phyloP scores from a whole-genome alignment of 352 stramenopile genomes.

The Phytophthora niederhauseri region DNA sequence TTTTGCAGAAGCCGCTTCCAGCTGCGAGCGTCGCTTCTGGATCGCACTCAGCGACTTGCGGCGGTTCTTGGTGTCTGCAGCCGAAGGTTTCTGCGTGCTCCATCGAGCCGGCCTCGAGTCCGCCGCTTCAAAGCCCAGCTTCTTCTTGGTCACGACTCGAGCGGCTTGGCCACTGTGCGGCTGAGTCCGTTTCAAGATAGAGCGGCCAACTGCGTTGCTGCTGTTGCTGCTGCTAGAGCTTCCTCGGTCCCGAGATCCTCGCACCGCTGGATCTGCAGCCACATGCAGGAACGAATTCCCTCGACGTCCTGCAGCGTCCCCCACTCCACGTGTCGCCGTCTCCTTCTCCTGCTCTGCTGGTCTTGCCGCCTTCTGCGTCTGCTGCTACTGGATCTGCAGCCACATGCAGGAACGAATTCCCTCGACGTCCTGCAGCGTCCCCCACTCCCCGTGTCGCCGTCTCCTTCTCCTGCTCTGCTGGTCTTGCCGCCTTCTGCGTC shows the following conservation, averaged over 20 bases:
- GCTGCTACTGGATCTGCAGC: not conserved
- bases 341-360: not conserved
- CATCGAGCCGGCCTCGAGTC: constrained; percentile 57
- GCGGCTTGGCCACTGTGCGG: not conserved
- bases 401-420: constrained; percentile 4
- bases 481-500: constrained; percentile 9
- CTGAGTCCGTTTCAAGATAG: constrained; percentile 29
- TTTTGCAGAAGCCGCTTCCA: constrained; percentile 31
- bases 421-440: not conserved
- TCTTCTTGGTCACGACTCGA: constrained; percentile 13
- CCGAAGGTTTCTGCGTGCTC: constrained; percentile 33
- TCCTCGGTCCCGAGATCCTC: not conserved
- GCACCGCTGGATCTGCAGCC: not conserved
- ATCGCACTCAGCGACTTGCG: constrained; percentile 46
- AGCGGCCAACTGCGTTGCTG: constrained; percentile 6
- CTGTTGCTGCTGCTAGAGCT: not conserved
- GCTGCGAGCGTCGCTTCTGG: constrained; percentile 32
- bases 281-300: constrained; percentile 2
- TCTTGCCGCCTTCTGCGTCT: constrained; percentile 11
- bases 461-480: not conserved
- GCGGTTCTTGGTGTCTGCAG: constrained; percentile 40
- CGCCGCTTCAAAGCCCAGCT: constrained; percentile 53
- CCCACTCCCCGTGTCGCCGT: not conserved
- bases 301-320: not conserved
- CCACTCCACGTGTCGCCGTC: not conserved